A percentile compares a stretch with the other conserved stretches of the same genome.
Conservation (phyloP, 2,329 filamentous ascomycete species). For the Clarireedia homoeocarpa region DNA sequence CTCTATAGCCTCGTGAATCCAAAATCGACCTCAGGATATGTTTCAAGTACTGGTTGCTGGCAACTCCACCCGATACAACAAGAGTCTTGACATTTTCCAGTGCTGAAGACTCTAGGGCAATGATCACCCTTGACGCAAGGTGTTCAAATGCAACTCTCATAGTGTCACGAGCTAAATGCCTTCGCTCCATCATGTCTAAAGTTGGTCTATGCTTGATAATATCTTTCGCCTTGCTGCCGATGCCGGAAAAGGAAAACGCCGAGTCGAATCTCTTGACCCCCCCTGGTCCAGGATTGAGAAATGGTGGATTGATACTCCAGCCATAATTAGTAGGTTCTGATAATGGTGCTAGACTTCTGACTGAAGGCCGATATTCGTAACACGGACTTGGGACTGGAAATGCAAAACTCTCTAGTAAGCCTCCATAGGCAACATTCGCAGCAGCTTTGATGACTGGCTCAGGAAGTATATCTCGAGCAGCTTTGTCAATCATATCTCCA, state of each 20-base stretch:
- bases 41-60: slow-evolving; percentile 72
- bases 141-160: slow-evolving; percentile 87
- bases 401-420: slow-evolving; percentile 70
- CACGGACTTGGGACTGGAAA: slow-evolving; percentile 43
- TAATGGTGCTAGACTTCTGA: slow-evolving; percentile 49
- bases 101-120: slow-evolving; percentile 45
- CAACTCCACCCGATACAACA: slow-evolving; percentile 85
- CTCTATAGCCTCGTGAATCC: slow-evolving; percentile 54
- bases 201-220: slow-evolving; percentile 37
- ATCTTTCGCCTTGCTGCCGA: slow-evolving; percentile 57
- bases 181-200: slow-evolving; percentile 53
- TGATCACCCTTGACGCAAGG: slow-evolving; percentile 63
- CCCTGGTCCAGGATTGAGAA: slow-evolving; percentile 45
- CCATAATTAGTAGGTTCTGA: slow-evolving; percentile 40
- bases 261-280: slow-evolving; percentile 24
- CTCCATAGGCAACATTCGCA: slow-evolving; percentile 70
- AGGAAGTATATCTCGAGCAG: slow-evolving; percentile 70
- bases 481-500: slow-evolving; percentile 85
- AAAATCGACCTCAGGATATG: slow-evolving; percentile 53
- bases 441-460: slow-evolving; percentile 42
- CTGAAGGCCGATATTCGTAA: slow-evolving; percentile 40
- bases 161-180: slow-evolving; percentile 59
- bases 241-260: slow-evolving; percentile 67
- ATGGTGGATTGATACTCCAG: slow-evolving; percentile 64
- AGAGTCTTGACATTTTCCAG: slow-evolving; percentile 44